phyloP scores from a whole-genome alignment of 2,329 filamentous ascomycete genomes.

The Colletotrichum karsti region DNA sequence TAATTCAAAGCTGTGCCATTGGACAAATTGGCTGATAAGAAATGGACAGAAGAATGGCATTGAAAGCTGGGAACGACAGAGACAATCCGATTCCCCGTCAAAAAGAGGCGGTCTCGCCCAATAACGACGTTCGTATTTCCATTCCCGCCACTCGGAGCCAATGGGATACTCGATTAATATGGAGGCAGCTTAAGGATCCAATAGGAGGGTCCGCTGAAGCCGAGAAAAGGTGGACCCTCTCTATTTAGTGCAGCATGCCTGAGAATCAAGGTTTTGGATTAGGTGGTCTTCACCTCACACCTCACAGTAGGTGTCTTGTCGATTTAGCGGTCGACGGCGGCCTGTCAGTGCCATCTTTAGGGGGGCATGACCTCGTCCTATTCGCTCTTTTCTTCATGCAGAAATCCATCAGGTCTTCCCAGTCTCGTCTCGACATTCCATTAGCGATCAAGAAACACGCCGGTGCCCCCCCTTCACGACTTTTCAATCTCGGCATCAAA shows the following conservation, averaged over 20 bases:
- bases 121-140: conserved; percentile 19
- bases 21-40: neutral
- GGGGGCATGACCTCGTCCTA: neutral
- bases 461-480: neutral
- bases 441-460: conserved; percentile 13
- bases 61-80: neutral
- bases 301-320: too few relatives aligned
- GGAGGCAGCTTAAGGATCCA: neutral
- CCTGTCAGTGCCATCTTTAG: conserved; percentile 15
- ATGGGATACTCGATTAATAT: neutral
- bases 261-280: conserved; percentile 8
- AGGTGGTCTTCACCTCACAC: neutral
- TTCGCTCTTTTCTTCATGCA: conserved; percentile 3
- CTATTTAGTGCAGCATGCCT: neutral
- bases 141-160: conserved; percentile 15
- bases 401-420: neutral
- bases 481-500: neutral
- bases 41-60: neutral
- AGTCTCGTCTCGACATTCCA: conserved; percentile 25
- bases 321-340: conserved; percentile 5
- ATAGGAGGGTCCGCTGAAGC: neutral
- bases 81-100: neutral
- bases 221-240: neutral
- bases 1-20: neutral
- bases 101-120: neutral